Evolutionary conservation across 768 basidiomycete species (phyloP), one percentile per base, ranked within the genome.

Genomic region (Leucocoprinus leucothites): DNA sequence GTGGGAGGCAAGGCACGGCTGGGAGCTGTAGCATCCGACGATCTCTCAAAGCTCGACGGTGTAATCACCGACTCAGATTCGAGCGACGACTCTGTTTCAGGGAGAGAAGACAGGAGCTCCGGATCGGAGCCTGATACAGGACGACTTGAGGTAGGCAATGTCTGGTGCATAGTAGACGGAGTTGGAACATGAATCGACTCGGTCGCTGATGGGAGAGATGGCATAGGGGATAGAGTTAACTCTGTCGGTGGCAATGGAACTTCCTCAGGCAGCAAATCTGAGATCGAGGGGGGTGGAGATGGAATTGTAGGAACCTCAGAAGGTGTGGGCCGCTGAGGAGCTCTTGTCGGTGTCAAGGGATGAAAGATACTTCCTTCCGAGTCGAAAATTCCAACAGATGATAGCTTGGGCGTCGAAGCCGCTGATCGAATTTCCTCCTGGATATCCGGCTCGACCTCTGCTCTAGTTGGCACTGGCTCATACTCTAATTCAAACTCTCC

Each of bases 101-200:
- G 59, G 46, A 60, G 57, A 2, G 59, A 58, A 6, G 52, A 57
- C 16, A 58, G 36, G 14, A 60, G 31, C n/a, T 57, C 59, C 3
- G 26, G n/a, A 2, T 48, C 46, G n/a, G 53, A 40, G 14, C 38
- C 41, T 9, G 46, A 35, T 3, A 42, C 13, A n/a, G 54, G 40
- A 2, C 28, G 38, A 16, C 47, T 42, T 14, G 38, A 45, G 9
- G 47, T 34, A 13, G 60, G 56, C 13, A 62, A 58, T 7, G 63
- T 50, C 1, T 65, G 63, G 35, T 60, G 67, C 31, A 69, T 51
- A 0, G 74, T 70, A 2, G 69, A 69, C 1, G 74, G 73, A 0
- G 74, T 74, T 4, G 63, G 58, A 6, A 66, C 61, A 47, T 67
- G 67, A 8, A 79, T 79, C 11, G 78, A 69, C 38, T 76, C 70